Percentiles rank a stretch among this genome's conserved stretches.
phyloP scores from a whole-genome alignment of 1,284 basidiomycete genomes.

The Pholiota adiposa region DNA sequence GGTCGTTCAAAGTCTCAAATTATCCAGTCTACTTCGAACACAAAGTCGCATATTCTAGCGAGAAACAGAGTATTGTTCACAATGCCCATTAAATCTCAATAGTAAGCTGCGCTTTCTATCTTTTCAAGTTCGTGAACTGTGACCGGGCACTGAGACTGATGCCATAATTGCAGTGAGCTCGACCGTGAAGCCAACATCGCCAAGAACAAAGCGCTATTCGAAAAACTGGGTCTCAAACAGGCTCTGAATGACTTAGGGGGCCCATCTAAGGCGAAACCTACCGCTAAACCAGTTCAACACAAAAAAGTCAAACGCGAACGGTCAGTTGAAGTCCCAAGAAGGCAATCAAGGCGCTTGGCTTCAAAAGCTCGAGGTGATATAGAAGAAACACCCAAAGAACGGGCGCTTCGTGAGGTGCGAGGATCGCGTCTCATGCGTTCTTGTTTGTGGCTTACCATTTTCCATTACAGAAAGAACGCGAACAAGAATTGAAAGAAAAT shows the following conservation, averaged over 20 bases:
- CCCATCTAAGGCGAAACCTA: slow-evolving; percentile 39
- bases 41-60: too few relatives aligned
- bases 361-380: slow-evolving; percentile 49
- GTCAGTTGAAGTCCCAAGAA: slow-evolving; percentile 48
- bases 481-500: slow-evolving; percentile 33
- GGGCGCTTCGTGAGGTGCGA: slow-evolving; percentile 65
- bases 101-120: slow-evolving; percentile 41
- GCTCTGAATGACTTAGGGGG: slow-evolving; percentile 55
- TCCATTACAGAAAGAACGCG: slow-evolving; percentile 25
- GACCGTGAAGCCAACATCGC: slow-evolving; percentile 81
- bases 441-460: slow-evolving; percentile 9
- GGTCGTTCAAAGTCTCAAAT: too few relatives aligned
- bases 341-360: slow-evolving; percentile 66
- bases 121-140: background rate
- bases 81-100: slow-evolving; percentile 57
- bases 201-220: slow-evolving; percentile 72
- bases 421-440: background rate
- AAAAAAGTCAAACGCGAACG: slow-evolving; percentile 56
- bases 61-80: too few relatives aligned
- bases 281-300: slow-evolving; percentile 67
- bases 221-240: slow-evolving; percentile 68
- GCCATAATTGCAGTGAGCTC: slow-evolving; percentile 53
- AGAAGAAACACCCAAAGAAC: slow-evolving; percentile 67
- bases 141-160: background rate
- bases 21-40: too few relatives aligned